Evolutionary conservation across 495 filamentous ascomycete species (phyloP), one percentile per base, ranked within the genome.

Genomic region (Podospora conica): DNA sequence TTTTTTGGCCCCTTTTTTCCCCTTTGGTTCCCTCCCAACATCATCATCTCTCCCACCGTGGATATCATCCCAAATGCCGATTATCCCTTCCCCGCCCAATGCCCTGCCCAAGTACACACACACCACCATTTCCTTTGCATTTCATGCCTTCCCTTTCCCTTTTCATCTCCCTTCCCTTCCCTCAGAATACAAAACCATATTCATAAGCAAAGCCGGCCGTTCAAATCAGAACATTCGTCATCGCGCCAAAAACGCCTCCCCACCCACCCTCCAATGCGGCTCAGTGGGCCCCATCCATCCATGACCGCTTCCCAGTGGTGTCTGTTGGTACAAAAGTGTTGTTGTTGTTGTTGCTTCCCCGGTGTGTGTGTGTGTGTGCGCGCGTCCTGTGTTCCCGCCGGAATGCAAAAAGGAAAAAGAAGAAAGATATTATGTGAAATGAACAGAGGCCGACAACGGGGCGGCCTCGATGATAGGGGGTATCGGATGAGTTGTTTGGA

Each of bases 211-310:
- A 20, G 0, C 33, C 66, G 66, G 66, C 66, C 66, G 66, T 68
- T 68, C 61, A 68, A 57, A 53, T 68, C 66, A 60, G 66, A 68
- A 60, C 66, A 65, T 63, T 55, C 40, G 18, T 48, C 40, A 48
- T 48, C 40, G 40, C 60, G 60, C 60, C 55, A 21, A 57, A 27
- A 24, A 24, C 55, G 4, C 21, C 55, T 5, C 54, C 20, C 53
- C 9, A 7, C 9, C 55, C n/a, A n/a, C n/a, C n/a, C n/a, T n/a
- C n/a, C 22, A 21, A 57, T 27, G 12, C 23, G 18, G 40, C 40
- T 24, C 22, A 24, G 25, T 57, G 55, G 22, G n/a, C 22, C 20
- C 55, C 55, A 7, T 25, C 11, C n/a, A n/a, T n/a, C n/a, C 31
- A 15, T 33, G 12, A 3, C 31, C 31, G 3, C 31, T 33, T 33